These are phyloP conservation scores for Jasminum sambac DNA, from an alignment of 257 asterid species.

Conservation along the genomic window DNA sequence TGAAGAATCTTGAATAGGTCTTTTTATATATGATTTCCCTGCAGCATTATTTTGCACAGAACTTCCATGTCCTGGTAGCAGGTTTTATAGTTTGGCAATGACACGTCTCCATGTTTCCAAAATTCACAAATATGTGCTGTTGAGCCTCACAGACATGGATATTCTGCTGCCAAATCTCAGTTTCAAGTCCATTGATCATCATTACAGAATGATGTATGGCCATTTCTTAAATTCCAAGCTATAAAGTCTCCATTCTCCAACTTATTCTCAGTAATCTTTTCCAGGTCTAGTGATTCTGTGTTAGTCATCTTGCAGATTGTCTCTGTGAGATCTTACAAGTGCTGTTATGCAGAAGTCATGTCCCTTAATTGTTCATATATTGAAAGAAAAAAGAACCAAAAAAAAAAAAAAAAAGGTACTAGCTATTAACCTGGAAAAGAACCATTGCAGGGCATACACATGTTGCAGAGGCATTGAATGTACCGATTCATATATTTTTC, in stretches of 20 bases:
- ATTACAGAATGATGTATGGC: not conserved
- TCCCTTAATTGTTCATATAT: conserved; percentile 13
- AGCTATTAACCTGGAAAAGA: conserved; percentile 19
- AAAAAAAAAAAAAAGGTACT: conserved; percentile 1
- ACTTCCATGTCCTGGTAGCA: not conserved
- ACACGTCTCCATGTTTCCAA: not conserved
- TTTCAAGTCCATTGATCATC: not conserved
- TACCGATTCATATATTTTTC: conserved; percentile 91
- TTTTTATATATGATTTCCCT: not conserved
- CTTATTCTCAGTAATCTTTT: not conserved
- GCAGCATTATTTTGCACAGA: not conserved
- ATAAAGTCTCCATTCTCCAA: not conserved
- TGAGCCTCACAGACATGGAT: not conserved
- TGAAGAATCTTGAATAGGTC: not conserved
- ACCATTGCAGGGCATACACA: conserved; percentile 79
- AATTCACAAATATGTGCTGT: not conserved
- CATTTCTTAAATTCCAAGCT: not conserved
- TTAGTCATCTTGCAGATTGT: not conserved
- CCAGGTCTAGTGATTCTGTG: not conserved
- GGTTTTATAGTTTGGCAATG: not conserved
- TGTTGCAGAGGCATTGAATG: conserved; percentile 85
- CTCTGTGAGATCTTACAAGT: not conserved
- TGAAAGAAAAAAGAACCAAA: too few species aligned
- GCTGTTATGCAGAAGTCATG: not conserved
- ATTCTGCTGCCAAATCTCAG: not conserved